Percentiles rank a stretch among this genome's conserved stretches.
Conservation (phyloP, 2,329 filamentous ascomycete genomes). For the Orbilia javanica region DNA sequence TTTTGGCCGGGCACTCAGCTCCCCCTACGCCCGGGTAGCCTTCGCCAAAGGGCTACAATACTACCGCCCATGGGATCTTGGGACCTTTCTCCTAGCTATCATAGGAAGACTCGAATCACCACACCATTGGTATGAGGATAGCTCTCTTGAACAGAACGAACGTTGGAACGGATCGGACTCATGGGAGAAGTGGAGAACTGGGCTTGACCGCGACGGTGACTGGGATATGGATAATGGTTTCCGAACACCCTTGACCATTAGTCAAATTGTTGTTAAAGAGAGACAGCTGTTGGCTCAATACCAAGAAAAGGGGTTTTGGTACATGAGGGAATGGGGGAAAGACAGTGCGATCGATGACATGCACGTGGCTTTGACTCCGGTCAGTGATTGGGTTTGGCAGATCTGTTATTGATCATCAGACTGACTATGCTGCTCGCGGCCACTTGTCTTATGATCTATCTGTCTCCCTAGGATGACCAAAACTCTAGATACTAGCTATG, state of each 20-base stretch:
- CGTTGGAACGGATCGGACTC: slow-evolving; percentile 46
- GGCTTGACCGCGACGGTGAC: slow-evolving; percentile 42
- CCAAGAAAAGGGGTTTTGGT: slow-evolving; percentile 44
- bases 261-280: slow-evolving; percentile 35
- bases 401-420: slow-evolving; percentile 28
- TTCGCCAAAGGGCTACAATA: neutral
- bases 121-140: slow-evolving; percentile 45
- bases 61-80: slow-evolving; percentile 21
- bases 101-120: slow-evolving; percentile 48
- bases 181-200: slow-evolving; percentile 4
- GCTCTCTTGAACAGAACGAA: slow-evolving; percentile 36
- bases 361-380: slow-evolving; percentile 39
- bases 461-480: neutral
- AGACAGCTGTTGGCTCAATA: slow-evolving; percentile 31
- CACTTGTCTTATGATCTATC: neutral
- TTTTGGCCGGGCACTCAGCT: slow-evolving; percentile 1
- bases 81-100: slow-evolving; percentile 38
- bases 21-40: slow-evolving; percentile 4
- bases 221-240: slow-evolving; percentile 56
- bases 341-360: slow-evolving; percentile 19
- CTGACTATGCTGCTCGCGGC: neutral
- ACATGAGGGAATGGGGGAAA: slow-evolving; percentile 43
- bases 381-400: slow-evolving; percentile 54
- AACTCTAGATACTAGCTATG: neutral
- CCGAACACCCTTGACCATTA: slow-evolving; percentile 24